A percentile compares a stretch with the other conserved stretches of the same genome.
phyloP scores from a whole-genome alignment of 1,139 yeast species.

The Debaryomyces subglobosus region DNA sequence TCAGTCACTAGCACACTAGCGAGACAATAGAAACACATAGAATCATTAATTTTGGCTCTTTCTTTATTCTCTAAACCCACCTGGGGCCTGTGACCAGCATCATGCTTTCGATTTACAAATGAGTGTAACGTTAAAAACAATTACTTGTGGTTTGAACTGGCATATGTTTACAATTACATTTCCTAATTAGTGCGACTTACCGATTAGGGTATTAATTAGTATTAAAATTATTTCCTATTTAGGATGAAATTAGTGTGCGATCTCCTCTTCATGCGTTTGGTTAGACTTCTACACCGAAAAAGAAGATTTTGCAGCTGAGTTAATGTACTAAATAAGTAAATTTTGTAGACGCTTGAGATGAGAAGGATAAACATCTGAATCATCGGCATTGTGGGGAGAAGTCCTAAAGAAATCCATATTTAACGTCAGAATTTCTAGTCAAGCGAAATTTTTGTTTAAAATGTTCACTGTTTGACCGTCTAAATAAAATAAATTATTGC shows the following conservation, averaged over 20 bases:
- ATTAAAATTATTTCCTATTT: conserved; percentile 19
- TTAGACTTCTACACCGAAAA: conserved; percentile 1
- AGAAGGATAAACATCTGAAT: conserved; percentile 2
- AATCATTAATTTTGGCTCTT: no score
- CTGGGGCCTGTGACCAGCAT: neutral
- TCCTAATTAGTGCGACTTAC: conserved; percentile 9
- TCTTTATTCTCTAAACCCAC: neutral
- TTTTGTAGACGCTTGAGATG: neutral
- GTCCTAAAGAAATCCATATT: neutral
- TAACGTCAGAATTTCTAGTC: conserved; percentile 1
- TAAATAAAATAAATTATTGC: neutral
- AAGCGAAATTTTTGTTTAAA: conserved; percentile 10
- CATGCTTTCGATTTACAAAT: neutral
- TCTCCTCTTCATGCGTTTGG: neutral
- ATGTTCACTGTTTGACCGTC: conserved; percentile 3
- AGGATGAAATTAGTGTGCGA: neutral
- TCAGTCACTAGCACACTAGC: neutral
- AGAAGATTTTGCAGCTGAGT: conserved; percentile 3
- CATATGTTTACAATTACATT: conserved; percentile 5
- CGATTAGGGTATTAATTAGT: conserved; percentile 10
- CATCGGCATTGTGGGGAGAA: neutral
- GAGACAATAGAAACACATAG: no score
- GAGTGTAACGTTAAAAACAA: neutral
- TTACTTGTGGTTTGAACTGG: neutral
- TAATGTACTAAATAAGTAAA: conserved; percentile 7